Evolutionary conservation across 306 rosid genomes (phyloP).

Genomic region (Rosa chinensis): DNA sequence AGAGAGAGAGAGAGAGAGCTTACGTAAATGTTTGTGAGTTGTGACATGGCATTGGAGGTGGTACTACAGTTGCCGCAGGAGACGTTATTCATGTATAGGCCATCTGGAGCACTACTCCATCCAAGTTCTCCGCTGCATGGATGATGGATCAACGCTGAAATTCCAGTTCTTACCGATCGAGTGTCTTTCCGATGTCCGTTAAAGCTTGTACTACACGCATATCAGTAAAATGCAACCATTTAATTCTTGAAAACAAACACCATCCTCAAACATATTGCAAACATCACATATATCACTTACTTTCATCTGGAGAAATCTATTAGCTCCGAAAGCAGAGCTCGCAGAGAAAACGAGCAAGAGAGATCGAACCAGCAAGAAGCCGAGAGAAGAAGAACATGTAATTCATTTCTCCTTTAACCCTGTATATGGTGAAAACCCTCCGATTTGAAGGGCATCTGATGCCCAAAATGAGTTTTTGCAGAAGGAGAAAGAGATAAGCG

Average conservation of each 20-base stretch:
- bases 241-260: neutral
- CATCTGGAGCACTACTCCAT: neutral
- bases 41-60: neutral
- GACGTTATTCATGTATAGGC: neutral
- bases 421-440: neutral
- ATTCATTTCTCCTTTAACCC: neutral
- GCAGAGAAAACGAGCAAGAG: neutral
- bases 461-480: neutral
- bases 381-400: neutral
- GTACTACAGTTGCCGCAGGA: neutral
- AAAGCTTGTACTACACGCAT: neutral
- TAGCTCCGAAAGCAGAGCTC: conserved; percentile 1
- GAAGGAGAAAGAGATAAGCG: neutral
- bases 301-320: neutral
- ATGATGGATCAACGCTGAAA: neutral
- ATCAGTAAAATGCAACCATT: neutral
- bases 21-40: neutral
- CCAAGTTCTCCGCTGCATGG: neutral
- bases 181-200: neutral
- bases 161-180: neutral
- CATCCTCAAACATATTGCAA: neutral
- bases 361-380: neutral
- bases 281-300: neutral
- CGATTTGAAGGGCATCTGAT: neutral
- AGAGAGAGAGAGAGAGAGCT: neutral